phyloP scores from a whole-genome alignment of 306 rosid species.

The Quercus bicolor region DNA sequence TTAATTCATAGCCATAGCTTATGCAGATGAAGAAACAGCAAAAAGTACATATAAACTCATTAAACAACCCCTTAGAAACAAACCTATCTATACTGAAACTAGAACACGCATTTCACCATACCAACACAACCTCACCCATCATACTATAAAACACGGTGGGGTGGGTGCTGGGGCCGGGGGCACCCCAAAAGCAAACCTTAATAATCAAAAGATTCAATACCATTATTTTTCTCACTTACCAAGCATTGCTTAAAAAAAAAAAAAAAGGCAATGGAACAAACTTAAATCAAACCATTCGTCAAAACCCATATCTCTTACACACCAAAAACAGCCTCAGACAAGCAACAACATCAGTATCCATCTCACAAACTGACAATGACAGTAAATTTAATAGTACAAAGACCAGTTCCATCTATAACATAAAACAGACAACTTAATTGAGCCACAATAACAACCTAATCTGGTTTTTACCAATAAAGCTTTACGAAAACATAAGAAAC shows the following conservation, averaged over 20 bases:
- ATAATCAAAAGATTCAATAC: too few relatives aligned
- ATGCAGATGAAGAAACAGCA: not conserved
- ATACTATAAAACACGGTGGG: too few relatives aligned
- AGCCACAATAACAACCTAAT: too few relatives aligned
- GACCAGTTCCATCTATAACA: not conserved
- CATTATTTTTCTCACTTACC: too few relatives aligned
- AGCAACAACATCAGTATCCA: not conserved
- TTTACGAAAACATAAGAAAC: too few relatives aligned
- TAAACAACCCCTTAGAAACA: constrained; percentile 1
- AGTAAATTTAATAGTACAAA: not conserved
- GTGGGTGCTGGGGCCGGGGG: rapidly evolving
- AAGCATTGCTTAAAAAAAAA: too few relatives aligned
- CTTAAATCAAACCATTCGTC: not conserved
- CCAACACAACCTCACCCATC: not conserved
- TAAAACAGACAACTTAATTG: not conserved
- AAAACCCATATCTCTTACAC: not conserved
- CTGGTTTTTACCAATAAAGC: too few relatives aligned
- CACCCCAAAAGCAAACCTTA: too few relatives aligned
- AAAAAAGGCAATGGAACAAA: not conserved
- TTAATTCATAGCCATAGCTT: not conserved
- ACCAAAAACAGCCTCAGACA: not conserved
- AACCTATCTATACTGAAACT: not conserved
- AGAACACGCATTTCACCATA: not conserved
- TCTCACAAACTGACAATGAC: not conserved
- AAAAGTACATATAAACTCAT: not conserved